A percentile compares a stretch with the other conserved stretches of the same genome.
These are phyloP conservation scores for Metschnikowia anglica DNA, from an alignment of 805 yeast genomes.

Conservation along the genomic window DNA sequence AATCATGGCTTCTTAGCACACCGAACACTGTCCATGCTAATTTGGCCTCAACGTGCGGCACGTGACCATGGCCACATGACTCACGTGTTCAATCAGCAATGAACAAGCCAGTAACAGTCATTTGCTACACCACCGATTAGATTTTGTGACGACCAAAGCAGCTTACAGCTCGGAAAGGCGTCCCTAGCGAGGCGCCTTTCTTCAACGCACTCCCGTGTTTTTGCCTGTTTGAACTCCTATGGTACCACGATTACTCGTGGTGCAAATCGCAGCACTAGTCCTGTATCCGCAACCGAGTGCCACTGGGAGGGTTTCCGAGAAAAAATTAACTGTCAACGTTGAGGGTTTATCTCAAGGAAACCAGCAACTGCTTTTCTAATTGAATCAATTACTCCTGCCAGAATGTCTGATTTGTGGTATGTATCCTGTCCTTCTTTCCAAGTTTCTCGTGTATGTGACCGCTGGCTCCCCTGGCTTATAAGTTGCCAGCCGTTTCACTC, in stretches of 20 bases:
- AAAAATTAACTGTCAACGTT: slow-evolving; percentile 20
- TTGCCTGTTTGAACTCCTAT: background rate
- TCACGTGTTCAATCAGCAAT: no score
- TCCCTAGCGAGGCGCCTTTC: no score
- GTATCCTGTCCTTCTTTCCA: slow-evolving; percentile 27
- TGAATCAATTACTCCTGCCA: slow-evolving; percentile 20
- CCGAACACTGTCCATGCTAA: no score
- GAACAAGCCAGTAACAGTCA: no score
- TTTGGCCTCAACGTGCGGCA: no score
- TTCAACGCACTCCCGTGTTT: background rate
- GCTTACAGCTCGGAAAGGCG: no score
- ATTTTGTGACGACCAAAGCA: no score
- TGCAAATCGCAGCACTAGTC: slow-evolving; percentile 15
- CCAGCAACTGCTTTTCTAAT: slow-evolving; percentile 17
- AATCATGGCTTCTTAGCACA: no score
- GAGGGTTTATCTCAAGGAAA: slow-evolving; percentile 7
- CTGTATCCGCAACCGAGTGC: slow-evolving; percentile 14
- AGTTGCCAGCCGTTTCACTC: background rate
- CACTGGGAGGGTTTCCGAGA: slow-evolving; percentile 19
- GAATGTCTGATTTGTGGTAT: slow-evolving; percentile 76
- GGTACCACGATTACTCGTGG: slow-evolving; percentile 8
- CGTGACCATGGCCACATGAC: no score
- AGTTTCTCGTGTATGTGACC: no score
- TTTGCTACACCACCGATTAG: no score
- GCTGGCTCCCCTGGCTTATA: background rate